Conservation (phyloP, 306 rosid genomes). For the Vigna unguiculata region DNA sequence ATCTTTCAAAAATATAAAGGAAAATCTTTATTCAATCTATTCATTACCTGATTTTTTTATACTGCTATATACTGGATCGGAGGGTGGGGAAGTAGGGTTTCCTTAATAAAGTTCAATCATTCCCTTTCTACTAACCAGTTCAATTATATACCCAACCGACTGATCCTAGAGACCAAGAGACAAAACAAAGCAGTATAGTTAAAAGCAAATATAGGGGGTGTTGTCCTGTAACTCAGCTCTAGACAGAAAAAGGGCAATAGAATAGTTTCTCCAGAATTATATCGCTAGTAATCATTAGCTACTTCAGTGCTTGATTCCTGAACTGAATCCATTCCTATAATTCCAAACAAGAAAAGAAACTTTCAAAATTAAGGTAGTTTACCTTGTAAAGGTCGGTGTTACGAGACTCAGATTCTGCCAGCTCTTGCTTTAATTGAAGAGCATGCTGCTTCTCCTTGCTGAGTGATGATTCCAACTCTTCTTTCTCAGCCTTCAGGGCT, state of each 20-base stretch:
- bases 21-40: neutral
- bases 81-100: neutral
- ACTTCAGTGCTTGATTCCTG: constrained; percentile 16
- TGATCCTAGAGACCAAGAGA: constrained; percentile 8
- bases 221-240: constrained; percentile 16
- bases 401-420: constrained; percentile 74
- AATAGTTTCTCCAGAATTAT: constrained; percentile 19
- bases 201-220: constrained; percentile 2
- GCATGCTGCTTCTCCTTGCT: constrained; percentile 68
- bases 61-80: neutral
- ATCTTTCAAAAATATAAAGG: neutral
- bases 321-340: constrained; percentile 18
- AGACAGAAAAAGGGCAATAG: constrained; percentile 8
- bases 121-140: neutral
- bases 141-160: neutral
- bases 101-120: neutral
- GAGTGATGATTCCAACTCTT: constrained; percentile 79
- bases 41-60: neutral
- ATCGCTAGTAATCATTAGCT: constrained; percentile 7
- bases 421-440: constrained; percentile 82
- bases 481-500: constrained; percentile 74
- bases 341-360: constrained; percentile 25
- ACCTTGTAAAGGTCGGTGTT: constrained; percentile 91
- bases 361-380: constrained; percentile 31
- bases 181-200: neutral